Percentiles rank a stretch among this genome's conserved stretches.
Evolutionary conservation across 371 early-diverging fungal species (phyloP).

Genomic region (Mortierella sp.): DNA sequence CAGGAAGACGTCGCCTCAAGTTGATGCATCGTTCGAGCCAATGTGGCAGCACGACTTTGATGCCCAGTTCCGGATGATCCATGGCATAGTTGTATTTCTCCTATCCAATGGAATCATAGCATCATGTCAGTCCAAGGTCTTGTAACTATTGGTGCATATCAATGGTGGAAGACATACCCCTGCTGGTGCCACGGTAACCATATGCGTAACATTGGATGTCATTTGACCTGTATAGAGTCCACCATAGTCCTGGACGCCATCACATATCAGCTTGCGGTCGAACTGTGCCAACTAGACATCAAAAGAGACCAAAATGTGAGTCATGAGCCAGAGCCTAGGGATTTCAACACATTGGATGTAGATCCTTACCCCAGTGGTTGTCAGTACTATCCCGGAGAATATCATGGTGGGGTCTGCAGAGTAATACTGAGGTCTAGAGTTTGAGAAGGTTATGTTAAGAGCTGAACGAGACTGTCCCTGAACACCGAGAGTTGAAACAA

Average conservation of each 20-base stretch:
- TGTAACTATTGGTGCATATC: too few relatives aligned
- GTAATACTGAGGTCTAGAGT: conserved; percentile 58
- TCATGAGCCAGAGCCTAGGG: too few relatives aligned
- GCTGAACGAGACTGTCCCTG: not conserved
- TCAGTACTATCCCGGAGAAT: conserved; percentile 67
- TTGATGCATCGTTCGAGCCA: conserved; percentile 83
- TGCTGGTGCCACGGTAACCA: conserved; percentile 58
- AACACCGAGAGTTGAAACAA: too few relatives aligned
- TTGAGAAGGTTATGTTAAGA: not conserved
- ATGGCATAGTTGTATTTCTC: conserved; percentile 62
- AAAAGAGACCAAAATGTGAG: not conserved
- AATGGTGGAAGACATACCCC: conserved; percentile 55
- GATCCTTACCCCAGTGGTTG: conserved; percentile 60
- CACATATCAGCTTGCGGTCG: conserved; percentile 61
- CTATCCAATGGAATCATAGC: conserved; percentile 21
- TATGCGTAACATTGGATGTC: conserved; percentile 66
- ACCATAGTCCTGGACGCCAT: conserved; percentile 64
- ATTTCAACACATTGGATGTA: too few relatives aligned
- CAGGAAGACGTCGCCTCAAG: conserved; percentile 59
- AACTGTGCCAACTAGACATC: conserved; percentile 55
- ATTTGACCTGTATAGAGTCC: conserved; percentile 62
- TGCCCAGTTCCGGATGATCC: conserved; percentile 56
- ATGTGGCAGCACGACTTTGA: conserved; percentile 78
- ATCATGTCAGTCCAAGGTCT: too few relatives aligned
- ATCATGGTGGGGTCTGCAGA: conserved; percentile 64